Evolutionary conservation across 2,329 filamentous ascomycete species (phyloP).

Genomic region (Pyrenophora graminea): DNA sequence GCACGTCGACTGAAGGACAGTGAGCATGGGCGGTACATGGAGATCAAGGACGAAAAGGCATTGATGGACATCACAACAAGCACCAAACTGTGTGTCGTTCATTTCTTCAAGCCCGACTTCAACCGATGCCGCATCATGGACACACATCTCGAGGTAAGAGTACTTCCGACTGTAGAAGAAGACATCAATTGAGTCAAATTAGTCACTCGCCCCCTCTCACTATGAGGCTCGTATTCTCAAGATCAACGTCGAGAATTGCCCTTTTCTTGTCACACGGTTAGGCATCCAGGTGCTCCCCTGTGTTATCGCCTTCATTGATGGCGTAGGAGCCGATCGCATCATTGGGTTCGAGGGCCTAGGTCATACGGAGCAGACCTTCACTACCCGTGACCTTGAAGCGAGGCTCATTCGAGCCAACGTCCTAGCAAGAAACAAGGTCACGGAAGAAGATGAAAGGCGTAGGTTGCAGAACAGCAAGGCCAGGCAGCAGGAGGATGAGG

Average conservation of each 20-base stretch:
- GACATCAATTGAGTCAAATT: neutral
- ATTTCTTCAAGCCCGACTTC: slow-evolving; percentile 69
- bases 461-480: slow-evolving; percentile 37
- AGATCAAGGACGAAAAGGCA: slow-evolving; percentile 62
- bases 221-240: slow-evolving; percentile 62
- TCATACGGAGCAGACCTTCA: slow-evolving; percentile 58
- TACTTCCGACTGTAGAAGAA: neutral
- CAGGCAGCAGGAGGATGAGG: slow-evolving; percentile 46
- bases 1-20: slow-evolving; percentile 57
- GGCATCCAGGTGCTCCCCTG: slow-evolving; percentile 63
- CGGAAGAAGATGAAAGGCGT: slow-evolving; percentile 48
- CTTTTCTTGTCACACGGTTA: slow-evolving; percentile 62
- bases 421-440: slow-evolving; percentile 57
- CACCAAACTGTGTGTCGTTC: slow-evolving; percentile 61
- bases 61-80: slow-evolving; percentile 65
- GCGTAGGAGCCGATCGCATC: slow-evolving; percentile 59
- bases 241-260: slow-evolving; percentile 64
- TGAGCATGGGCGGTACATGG: slow-evolving; percentile 58
- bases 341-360: slow-evolving; percentile 64
- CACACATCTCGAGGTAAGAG: slow-evolving; percentile 55
- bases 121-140: slow-evolving; percentile 66
- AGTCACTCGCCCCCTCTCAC: slow-evolving; percentile 59
- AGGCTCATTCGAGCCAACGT: slow-evolving; percentile 58
- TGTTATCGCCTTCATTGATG: slow-evolving; percentile 62
- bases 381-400: slow-evolving; percentile 58